phyloP scores from a whole-genome alignment of 2,329 filamentous ascomycete species.

The Hypoxylon sp. region DNA sequence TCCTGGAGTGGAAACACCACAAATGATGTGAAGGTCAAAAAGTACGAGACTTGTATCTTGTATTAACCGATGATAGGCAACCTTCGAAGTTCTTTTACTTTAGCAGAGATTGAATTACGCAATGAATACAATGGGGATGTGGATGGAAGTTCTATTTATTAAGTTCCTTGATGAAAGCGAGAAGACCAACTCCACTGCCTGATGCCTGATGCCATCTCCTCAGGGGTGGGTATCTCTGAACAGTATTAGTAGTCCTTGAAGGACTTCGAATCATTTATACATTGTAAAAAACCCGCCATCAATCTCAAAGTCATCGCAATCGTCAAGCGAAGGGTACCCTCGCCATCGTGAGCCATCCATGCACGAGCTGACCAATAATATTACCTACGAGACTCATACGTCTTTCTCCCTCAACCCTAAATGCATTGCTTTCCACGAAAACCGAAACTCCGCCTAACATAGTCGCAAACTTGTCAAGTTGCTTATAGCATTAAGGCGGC shows the following conservation, averaged over 20 bases:
- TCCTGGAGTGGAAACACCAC: too few relatives aligned
- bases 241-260: constrained; percentile 48
- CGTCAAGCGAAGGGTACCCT: constrained; percentile 42
- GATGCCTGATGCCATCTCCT: constrained; percentile 45
- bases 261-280: constrained; percentile 51
- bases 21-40: too few relatives aligned
- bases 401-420: constrained; percentile 43
- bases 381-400: constrained; percentile 44
- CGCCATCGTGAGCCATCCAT: constrained; percentile 41
- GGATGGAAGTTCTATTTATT: constrained; percentile 48
- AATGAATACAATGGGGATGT: neutral
- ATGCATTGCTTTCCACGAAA: constrained; percentile 24
- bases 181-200: constrained; percentile 49
- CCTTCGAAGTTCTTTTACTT: too few relatives aligned
- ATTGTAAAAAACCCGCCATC: constrained; percentile 48
- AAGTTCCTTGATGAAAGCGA: constrained; percentile 47
- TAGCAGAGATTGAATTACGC: neutral
- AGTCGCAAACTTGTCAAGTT: constrained; percentile 4
- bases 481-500: constrained; percentile 50
- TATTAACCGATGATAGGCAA: neutral
- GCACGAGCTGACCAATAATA: constrained; percentile 44
- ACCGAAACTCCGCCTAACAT: constrained; percentile 19
- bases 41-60: too few relatives aligned
- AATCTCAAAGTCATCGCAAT: constrained; percentile 44
- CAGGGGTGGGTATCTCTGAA: constrained; percentile 51